Base-by-base conservation (phyloP, 2,329 filamentous ascomycete genomes). In the Hypoxylon sp. region DNA sequence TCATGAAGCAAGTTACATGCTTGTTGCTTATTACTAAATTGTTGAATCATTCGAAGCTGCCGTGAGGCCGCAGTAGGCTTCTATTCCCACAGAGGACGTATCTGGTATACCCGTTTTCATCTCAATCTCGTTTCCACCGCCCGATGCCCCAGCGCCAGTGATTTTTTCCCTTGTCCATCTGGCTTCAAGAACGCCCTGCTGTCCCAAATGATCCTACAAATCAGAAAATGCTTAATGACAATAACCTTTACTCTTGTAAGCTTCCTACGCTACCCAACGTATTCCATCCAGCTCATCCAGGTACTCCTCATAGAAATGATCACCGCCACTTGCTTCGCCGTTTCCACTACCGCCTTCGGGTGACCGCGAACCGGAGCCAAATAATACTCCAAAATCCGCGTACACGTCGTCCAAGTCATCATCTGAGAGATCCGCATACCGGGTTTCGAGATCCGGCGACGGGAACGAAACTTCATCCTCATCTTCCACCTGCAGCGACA, bases 271-370 rank as follows among this genome's bases (percentile, higher is more conserved):
- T 36, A 77, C 71, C 76, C 84, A 86, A 5, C 83, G 82, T 65
- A 87, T 86, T 9, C 85, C 85, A 67, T 87, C 86, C 65, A 87
- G 73, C 65, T 87, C 85, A 69, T 87, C 85, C 71, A 87, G 79
- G 72, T 85, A 86, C 71, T 86, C 85, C 72, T 87, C 85, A 60
- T 84, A 84, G 25, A 81, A 83, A 59, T 84, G 78, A 17, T 81
- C 81, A 2, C 78, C 76, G 7, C 82, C 79, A 3, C 53, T 34
- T 2, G 76, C 70, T 3, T 72, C 75, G 1, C 70, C 73, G 7
- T 68, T 68, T 0, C 63, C 71, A 0, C 72, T 75, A 1, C 79
- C 60, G 2, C 60, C 25, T n/a, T 72, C 72, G 1, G 69, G 63
- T 3, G 72, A 70, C 11, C 60, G 64, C 5, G 68, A 32, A 11